Evolutionary conservation across 1,284 basidiomycete species (phyloP).

Genomic region (Trichosporon sp.): DNA sequence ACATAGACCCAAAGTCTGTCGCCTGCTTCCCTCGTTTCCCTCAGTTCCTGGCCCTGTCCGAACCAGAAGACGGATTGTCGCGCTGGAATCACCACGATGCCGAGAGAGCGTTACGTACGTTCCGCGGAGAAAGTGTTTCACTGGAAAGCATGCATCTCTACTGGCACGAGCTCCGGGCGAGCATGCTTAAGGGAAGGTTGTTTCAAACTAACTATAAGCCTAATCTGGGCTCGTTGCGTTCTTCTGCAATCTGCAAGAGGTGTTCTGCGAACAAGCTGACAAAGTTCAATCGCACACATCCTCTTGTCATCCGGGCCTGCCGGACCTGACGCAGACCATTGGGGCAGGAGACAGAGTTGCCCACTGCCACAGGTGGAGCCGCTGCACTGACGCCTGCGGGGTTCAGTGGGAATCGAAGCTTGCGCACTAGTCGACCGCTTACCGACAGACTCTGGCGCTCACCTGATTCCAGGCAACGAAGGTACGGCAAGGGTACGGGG

Average conservation of each 20-base stretch:
- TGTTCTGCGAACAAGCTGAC: neutral
- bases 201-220: constrained; percentile 9
- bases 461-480: neutral
- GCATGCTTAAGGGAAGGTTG: constrained; percentile 13
- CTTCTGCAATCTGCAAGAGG: neutral
- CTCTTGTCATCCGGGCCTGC: constrained; percentile 6
- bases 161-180: neutral
- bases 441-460: neutral
- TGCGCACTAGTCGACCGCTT: too few relatives aligned
- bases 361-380: neutral
- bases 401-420: neutral
- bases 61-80: neutral
- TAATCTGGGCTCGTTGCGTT: neutral
- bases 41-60: neutral
- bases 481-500: neutral
- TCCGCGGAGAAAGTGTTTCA: constrained; percentile 12
- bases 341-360: neutral
- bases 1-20: neutral
- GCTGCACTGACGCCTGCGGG: neutral
- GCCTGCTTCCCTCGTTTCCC: neutral
- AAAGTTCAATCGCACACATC: constrained; percentile 9
- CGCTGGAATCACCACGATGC: constrained; percentile 10
- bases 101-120: constrained; percentile 12
- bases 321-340: neutral
- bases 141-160: neutral